A percentile compares a stretch with the other conserved stretches of the same genome.
Evolutionary conservation across 2,329 filamentous ascomycete genomes (phyloP).

Genomic region (Arthrinium puccinioides): DNA sequence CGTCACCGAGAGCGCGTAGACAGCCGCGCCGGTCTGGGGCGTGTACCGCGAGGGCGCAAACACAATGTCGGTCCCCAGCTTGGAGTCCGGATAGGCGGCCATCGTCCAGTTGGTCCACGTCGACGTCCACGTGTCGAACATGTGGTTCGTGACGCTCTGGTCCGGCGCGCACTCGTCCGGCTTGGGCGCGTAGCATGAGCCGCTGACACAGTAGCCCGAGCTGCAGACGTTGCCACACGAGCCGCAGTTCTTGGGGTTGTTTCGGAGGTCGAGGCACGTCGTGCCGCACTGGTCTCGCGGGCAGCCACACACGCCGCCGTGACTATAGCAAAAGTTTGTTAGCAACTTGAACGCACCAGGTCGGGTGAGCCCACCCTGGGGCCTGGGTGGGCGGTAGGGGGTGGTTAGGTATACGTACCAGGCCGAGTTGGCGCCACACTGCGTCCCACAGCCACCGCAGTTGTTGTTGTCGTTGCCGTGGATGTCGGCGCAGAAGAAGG

Average conservation of each 20-base stretch:
- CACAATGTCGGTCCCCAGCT: background rate
- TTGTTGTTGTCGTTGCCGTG: slow-evolving; percentile 3
- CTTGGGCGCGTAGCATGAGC: no score
- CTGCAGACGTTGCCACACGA: slow-evolving; percentile 9
- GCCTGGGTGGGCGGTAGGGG: no score
- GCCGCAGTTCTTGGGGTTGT: slow-evolving; percentile 10
- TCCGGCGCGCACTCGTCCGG: no score
- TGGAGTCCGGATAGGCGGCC: no score
- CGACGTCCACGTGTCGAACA: no score
- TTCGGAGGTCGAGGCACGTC: slow-evolving; percentile 7
- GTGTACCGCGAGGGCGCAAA: background rate
- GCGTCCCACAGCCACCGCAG: slow-evolving; percentile 8
- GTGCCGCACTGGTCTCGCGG: slow-evolving; percentile 6
- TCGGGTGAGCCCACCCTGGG: no score
- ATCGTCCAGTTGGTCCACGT: no score
- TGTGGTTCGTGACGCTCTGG: no score
- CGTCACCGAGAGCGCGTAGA: background rate
- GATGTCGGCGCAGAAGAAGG: slow-evolving; percentile 1
- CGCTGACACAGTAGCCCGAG: slow-evolving; percentile 7
- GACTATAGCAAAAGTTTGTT: no score
- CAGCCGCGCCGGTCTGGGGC: background rate
- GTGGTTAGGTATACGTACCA: slow-evolving; percentile 4
- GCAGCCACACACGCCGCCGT: slow-evolving; percentile 4
- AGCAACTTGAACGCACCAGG: no score
- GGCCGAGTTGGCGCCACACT: slow-evolving; percentile 5